Evolutionary conservation across 805 yeast genomes (phyloP).

Genomic region (Ogataea angusta): DNA sequence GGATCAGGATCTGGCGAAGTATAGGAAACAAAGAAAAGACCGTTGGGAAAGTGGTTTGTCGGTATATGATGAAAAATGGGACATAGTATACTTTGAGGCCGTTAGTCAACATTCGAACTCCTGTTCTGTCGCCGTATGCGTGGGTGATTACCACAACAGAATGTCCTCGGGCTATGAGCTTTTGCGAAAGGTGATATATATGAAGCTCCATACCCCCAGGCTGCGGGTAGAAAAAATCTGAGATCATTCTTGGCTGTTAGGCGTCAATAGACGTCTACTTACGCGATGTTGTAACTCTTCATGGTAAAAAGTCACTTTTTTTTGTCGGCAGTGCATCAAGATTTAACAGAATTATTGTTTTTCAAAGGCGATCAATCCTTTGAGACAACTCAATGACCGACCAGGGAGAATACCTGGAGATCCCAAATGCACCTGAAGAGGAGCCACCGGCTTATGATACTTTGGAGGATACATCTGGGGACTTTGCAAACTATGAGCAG

Average conservation of each 20-base stretch:
- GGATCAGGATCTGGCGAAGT: slow-evolving; percentile 74
- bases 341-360: slow-evolving; percentile 2
- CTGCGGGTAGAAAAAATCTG: slow-evolving; percentile 97
- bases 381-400: slow-evolving; percentile 6
- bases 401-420: slow-evolving; percentile 10
- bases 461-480: slow-evolving; percentile 5
- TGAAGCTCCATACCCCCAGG: slow-evolving; percentile 98
- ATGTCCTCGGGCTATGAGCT: slow-evolving; percentile 76
- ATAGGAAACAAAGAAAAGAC: slow-evolving; percentile 87
- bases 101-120: slow-evolving; percentile 78
- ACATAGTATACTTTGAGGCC: slow-evolving; percentile 92
- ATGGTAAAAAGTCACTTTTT: slow-evolving; percentile 7
- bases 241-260: slow-evolving; percentile 55
- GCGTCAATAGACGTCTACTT: slow-evolving; percentile 9
- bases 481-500: slow-evolving; percentile 37
- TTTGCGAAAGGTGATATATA: slow-evolving; percentile 85
- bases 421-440: slow-evolving; percentile 8
- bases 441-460: slow-evolving; percentile 28
- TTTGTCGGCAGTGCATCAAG: slow-evolving; percentile 6
- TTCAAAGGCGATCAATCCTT: background rate
- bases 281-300: slow-evolving; percentile 32
- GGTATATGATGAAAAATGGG: slow-evolving; percentile 74
- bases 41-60: slow-evolving; percentile 85
- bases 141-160: slow-evolving; percentile 86
- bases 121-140: slow-evolving; percentile 77